Evolutionary conservation across 495 filamentous ascomycete genomes (phyloP), one percentile per base, ranked within the genome.

Genomic region (Penicillium verhagenii): DNA sequence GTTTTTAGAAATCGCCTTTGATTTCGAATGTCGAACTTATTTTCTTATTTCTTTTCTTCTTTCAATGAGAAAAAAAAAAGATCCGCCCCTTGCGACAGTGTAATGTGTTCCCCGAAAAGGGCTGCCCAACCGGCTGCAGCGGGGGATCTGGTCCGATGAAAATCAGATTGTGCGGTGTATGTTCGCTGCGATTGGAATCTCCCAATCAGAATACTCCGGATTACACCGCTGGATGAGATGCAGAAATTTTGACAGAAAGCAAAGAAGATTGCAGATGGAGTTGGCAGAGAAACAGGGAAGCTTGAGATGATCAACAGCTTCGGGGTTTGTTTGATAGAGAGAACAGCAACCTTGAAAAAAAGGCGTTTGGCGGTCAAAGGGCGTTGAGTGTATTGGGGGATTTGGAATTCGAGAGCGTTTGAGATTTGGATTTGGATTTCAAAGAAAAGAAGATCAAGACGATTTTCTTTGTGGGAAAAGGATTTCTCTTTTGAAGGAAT

Each of bases 211-310:
- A 38, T 11, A 19, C 24, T 16, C 43, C 33, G 25, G 48, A 45
- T 24, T 28, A 56, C 50, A 60, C 60, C 60, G 57, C 57, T 60
- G 21, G 18, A 46, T 53, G 46, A 24, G 21, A 23, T 28, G 42
- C 42, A 43, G 42, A 26, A n/a, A n/a, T n/a, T n/a, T 26, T 35
- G 33, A 35, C 33, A 20, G 44, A 39, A 52, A 26, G 42, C 21
- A n/a, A 42, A 46, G 20, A 39, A 23, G 28, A 52, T 55, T 40
- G 25, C 46, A 35, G 33, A 35, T 13, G n/a, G n/a, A 35, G 16
- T 13, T 35, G 10, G 11, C 33, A 3, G 5, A 35, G 16, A 14
- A 31, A n/a, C 33, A 35, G 33, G 33, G 13, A 35, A 35, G n/a
- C n/a, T n/a, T n/a, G n/a, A n/a, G n/a, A 35, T 16, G 6, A 11